These are phyloP conservation scores for Stephanodiscus minutulus DNA, from an alignment of 108 stramenopile species.

Conservation along the genomic window DNA sequence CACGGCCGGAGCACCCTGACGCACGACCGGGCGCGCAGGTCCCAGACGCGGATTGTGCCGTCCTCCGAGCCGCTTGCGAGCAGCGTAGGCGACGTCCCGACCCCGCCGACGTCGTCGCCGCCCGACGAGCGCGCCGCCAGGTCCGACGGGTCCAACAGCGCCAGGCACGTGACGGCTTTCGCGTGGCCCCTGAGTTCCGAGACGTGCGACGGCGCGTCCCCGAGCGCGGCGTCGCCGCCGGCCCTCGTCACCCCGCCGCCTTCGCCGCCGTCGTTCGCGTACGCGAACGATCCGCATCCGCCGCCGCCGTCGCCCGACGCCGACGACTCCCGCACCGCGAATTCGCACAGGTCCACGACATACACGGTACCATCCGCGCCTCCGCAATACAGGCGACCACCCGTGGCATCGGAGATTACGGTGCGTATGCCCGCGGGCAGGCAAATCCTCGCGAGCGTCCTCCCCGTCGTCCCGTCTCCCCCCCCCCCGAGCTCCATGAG, in stretches of 20 bases:
- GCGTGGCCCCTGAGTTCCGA: slow-evolving; percentile 74
- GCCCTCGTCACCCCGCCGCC: neutral
- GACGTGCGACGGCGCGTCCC: slow-evolving; percentile 10
- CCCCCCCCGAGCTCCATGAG: slow-evolving; percentile 51
- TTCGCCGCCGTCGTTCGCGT: slow-evolving; percentile 14
- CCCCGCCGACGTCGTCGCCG: neutral
- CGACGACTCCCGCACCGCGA: slow-evolving; percentile 52
- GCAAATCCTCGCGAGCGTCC: slow-evolving; percentile 64
- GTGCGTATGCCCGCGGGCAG: slow-evolving; percentile 56
- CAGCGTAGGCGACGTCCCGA: slow-evolving; percentile 2
- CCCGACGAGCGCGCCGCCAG: slow-evolving; percentile 6
- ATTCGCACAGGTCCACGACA: slow-evolving; percentile 66
- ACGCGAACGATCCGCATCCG: slow-evolving; percentile 35
- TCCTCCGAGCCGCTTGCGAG: slow-evolving; percentile 73
- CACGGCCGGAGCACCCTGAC: slow-evolving; percentile 69
- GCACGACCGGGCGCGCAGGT: slow-evolving; percentile 68
- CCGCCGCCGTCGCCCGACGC: neutral
- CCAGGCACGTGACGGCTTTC: slow-evolving; percentile 63
- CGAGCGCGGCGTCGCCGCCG: neutral
- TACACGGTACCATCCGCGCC: slow-evolving; percentile 71
- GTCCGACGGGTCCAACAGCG: slow-evolving; percentile 54
- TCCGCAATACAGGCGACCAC: slow-evolving; percentile 67
- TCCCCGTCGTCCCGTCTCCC: neutral
- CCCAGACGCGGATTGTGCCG: slow-evolving; percentile 85
- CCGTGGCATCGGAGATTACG: slow-evolving; percentile 39